Evolutionary conservation across 2,329 filamentous ascomycete species (phyloP), one percentile per base, ranked within the genome.

Genomic region (Trichoderma citrinoviride): DNA sequence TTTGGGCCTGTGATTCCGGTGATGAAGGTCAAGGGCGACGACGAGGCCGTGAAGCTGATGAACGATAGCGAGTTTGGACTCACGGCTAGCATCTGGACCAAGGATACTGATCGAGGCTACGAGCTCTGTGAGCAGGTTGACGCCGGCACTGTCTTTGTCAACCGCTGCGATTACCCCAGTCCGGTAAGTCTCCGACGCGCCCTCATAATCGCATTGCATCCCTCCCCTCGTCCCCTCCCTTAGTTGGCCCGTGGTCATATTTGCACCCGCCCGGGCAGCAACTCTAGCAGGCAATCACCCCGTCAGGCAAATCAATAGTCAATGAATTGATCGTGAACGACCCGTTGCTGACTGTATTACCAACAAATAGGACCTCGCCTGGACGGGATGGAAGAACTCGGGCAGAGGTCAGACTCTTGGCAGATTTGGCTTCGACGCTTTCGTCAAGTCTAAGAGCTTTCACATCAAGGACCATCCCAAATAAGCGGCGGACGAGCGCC

Each of bases 381-480:
- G 92, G 92, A 95, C 93, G 2, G 94, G 94, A 12, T 97, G 93
- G 93, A 98, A 98, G 82, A 93, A 97, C 76, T 97, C 93, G 67
- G 94, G 94, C 69, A 93, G 91, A 77, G 94, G 94, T 23, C 90
- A 93, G 71, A 97, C 93, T 10, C 80, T 98, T 71, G 95, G 92
- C 79, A 88, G 82, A 71, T 96, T 93, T 73, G 94, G 94, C 12
- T 98, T 96, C 74, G 94, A 97, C 72, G 92, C 96, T 75, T 98
- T 97, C 75, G 90, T 96, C 74, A 96, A 95, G 83, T 84, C 97
- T 72, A 97, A 97, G 88, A 97, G 91, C 82, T 96, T 90, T 77
- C 94, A 98, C 77, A 76, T 97, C 75, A 97, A 97, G 81, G 87
- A 96, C 68, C 87, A 88, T 73, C 86, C 86, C 50, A 88, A 87